Conservation (phyloP, 2,329 filamentous ascomycete genomes). For the Drechslerella coelobrocha region DNA sequence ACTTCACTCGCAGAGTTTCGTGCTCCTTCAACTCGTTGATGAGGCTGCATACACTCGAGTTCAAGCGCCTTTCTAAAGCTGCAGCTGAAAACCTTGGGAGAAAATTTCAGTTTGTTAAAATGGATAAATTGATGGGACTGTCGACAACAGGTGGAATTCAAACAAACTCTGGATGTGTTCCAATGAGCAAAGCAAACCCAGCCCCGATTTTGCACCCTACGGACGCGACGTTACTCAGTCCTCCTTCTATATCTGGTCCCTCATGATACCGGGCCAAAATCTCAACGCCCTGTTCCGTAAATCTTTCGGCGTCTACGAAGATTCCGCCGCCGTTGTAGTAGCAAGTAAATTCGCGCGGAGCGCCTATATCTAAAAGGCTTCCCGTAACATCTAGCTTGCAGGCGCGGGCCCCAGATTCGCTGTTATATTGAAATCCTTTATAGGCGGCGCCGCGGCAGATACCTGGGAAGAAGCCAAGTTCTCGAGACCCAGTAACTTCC, state of each 20-base stretch:
- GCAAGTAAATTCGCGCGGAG: slow-evolving; percentile 70
- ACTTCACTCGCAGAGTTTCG: slow-evolving; percentile 73
- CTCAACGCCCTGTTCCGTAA: slow-evolving; percentile 72
- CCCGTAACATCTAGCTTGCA: slow-evolving; percentile 71
- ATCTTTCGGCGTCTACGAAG: slow-evolving; percentile 78
- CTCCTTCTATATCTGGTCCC: slow-evolving; percentile 76
- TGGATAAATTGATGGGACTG: slow-evolving; percentile 32
- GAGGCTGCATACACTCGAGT: slow-evolving; percentile 72
- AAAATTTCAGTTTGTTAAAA: too few species aligned
- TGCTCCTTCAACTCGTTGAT: slow-evolving; percentile 71
- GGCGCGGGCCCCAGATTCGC: slow-evolving; percentile 81
- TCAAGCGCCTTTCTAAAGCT: slow-evolving; percentile 74
- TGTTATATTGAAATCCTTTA: slow-evolving; percentile 85
- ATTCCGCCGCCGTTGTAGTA: slow-evolving; percentile 97
- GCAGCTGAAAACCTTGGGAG: slow-evolving; percentile 74
- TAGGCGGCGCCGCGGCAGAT: slow-evolving; percentile 86
- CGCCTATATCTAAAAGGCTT: slow-evolving; percentile 55
- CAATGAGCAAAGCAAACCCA: slow-evolving; percentile 79
- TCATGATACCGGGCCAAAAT: slow-evolving; percentile 81
- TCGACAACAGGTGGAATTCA: slow-evolving; percentile 46
- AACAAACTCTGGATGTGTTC: slow-evolving; percentile 85
- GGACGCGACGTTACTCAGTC: slow-evolving; percentile 75
- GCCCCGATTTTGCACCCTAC: slow-evolving; percentile 83
- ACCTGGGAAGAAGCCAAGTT: slow-evolving; percentile 87
- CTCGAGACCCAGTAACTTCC: slow-evolving; percentile 83